Conservation (phyloP, 1,284 basidiomycete genomes). For the Rugosomyces carneus region DNA sequence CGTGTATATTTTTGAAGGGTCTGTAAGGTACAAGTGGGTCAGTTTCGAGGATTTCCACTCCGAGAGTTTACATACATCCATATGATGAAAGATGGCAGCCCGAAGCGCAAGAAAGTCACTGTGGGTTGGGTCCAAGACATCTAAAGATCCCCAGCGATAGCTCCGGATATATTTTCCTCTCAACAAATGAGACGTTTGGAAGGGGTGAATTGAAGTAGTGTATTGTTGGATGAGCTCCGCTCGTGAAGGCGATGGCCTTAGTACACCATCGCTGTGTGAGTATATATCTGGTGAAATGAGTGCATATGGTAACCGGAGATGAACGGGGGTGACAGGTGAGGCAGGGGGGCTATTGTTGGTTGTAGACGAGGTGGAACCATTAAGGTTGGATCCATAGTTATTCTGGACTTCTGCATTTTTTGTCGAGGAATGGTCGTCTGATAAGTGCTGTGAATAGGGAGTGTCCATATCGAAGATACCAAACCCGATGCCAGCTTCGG, state of each 20-base stretch:
- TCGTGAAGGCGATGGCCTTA: conserved; percentile 45
- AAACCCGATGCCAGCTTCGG: conserved; percentile 76
- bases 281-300: conserved; percentile 76
- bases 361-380: conserved; percentile 41
- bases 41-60: conserved; percentile 19
- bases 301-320: conserved; percentile 66
- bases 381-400: conserved; percentile 42
- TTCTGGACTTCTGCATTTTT: conserved; percentile 41
- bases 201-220: conserved; percentile 41
- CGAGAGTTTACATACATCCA: conserved; percentile 52
- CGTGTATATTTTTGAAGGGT: conserved; percentile 77
- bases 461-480: conserved; percentile 74
- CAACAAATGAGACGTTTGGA: conserved; percentile 37
- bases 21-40: conserved; percentile 33
- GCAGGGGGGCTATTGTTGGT: conserved; percentile 51
- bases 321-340: conserved; percentile 50
- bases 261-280: conserved; percentile 73
- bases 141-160: conserved; percentile 75
- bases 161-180: conserved; percentile 59
- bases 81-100: conserved; percentile 72
- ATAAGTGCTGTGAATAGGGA: conserved; percentile 38
- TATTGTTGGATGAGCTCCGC: conserved; percentile 67
- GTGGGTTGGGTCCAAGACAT: conserved; percentile 70
- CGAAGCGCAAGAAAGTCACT: conserved; percentile 73
- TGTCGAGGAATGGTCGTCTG: conserved; percentile 31